phyloP scores from a whole-genome alignment of 306 rosid species.

The Prunus persica region Prunus_persica_NCBIv2 NC_034014.1:22117501-22118000 shows the following conservation, averaged over 20 bases:
- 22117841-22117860: constrained; percentile 48
- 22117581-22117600: background rate
- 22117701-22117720: background rate
- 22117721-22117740: constrained; percentile 19
- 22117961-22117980: constrained; percentile 32
- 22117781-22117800: constrained; percentile 47
- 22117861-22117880: constrained; percentile 37
- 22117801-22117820: constrained; percentile 41
- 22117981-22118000: constrained; percentile 32
- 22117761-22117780: constrained; percentile 29
- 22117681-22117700: constrained; percentile 7
- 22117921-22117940: constrained; percentile 15
- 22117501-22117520: too few species aligned
- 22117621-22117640: constrained; percentile 21
- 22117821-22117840: constrained; percentile 66
- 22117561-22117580: too few species aligned
- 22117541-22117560: too few species aligned
- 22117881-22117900: constrained; percentile 39
- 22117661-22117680: constrained; percentile 5
- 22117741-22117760: constrained; percentile 13
- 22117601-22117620: constrained; percentile 15
- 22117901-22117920: constrained; percentile 18
- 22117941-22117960: constrained; percentile 37
- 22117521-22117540: too few species aligned
- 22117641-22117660: constrained; percentile 20